These are phyloP conservation scores for Fonsecaea multimorphosa DNA, from an alignment of 2,329 filamentous ascomycete species.

Conservation along the genomic window DNA sequence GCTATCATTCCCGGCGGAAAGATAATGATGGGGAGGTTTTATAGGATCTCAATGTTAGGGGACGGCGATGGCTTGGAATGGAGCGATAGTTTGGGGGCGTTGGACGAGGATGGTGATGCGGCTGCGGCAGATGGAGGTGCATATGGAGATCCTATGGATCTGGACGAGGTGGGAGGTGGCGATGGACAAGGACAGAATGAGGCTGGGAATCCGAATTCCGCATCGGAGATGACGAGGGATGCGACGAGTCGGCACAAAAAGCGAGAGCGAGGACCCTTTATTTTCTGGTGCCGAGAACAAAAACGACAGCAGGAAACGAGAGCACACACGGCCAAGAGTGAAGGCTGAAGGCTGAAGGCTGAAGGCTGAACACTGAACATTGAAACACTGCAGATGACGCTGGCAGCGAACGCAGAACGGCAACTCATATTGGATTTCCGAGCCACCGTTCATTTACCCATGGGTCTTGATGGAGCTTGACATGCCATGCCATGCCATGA, in stretches of 20 bases:
- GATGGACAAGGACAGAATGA: neutral
- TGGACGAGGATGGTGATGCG: constrained; percentile 1
- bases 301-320: no score
- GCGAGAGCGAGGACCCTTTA: constrained; percentile 36
- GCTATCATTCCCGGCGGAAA: constrained; percentile 54
- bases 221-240: neutral
- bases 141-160: constrained; percentile 11
- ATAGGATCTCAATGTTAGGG: constrained; percentile 40
- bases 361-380: no score
- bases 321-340: no score
- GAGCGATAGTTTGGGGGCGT: constrained; percentile 15
- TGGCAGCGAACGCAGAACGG: no score
- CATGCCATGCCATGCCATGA: no score
- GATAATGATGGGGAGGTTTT: constrained; percentile 60
- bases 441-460: no score
- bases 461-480: no score
- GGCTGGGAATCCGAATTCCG: constrained; percentile 7
- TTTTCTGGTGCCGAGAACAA: constrained; percentile 35
- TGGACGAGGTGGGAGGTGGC: constrained; percentile 15
- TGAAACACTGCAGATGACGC: no score
- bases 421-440: no score
- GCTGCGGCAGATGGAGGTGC: constrained; percentile 12
- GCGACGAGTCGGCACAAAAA: constrained; percentile 10
- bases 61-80: constrained; percentile 31
- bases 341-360: no score